Evolutionary conservation across 495 filamentous ascomycete genomes (phyloP).

Genomic region (Cercophora sp.): DNA sequence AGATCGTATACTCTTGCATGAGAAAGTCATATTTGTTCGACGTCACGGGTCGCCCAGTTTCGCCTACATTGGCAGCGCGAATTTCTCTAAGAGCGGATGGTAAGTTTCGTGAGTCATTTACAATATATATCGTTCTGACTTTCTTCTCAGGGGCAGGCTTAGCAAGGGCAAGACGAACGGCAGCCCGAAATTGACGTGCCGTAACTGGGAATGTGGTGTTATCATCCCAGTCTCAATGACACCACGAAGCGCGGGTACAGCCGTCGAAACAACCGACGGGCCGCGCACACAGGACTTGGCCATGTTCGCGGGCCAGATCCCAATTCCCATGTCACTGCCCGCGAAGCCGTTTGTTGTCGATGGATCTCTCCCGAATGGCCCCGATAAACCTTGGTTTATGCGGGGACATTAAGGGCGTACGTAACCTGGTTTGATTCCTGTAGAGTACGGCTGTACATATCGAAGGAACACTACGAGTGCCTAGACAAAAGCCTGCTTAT

Average conservation of each 20-base stretch:
- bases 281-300: neutral
- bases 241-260: too few species aligned
- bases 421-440: too few species aligned
- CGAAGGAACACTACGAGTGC: too few species aligned
- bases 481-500: too few species aligned
- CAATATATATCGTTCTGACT: neutral
- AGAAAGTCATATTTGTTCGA: conserved; percentile 71
- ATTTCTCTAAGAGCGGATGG: conserved; percentile 91
- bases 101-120: conserved; percentile 34
- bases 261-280: too few species aligned
- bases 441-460: too few species aligned
- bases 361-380: too few species aligned
- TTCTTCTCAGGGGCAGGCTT: conserved; percentile 42
- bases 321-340: too few species aligned
- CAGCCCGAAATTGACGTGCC: conserved; percentile 68
- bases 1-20: conserved; percentile 75
- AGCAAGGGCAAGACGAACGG: conserved; percentile 61
- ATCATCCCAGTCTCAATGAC: conserved; percentile 52
- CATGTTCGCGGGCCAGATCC: neutral
- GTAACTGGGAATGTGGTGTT: conserved; percentile 97
- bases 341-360: too few species aligned
- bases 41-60: conserved; percentile 47
- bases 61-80: conserved; percentile 90
- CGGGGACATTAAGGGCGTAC: too few species aligned
- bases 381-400: too few species aligned